Percentiles rank a stretch among this genome's conserved stretches.
Conservation (phyloP, 805 yeast genomes). For the Huiozyma naganishii region DNA sequence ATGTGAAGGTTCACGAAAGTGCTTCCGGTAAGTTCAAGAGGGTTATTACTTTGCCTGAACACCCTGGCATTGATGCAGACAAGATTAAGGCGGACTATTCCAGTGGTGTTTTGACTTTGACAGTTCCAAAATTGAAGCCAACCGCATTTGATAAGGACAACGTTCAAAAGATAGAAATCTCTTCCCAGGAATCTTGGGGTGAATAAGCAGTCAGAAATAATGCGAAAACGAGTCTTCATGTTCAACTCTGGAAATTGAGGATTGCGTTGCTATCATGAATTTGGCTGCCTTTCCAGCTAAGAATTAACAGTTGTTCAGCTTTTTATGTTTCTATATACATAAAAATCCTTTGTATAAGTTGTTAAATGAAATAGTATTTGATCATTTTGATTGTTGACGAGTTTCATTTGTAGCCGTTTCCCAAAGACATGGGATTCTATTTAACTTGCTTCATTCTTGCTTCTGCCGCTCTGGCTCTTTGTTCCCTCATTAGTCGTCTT, state of each 20-base stretch:
- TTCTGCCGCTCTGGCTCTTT: constrained; percentile 93
- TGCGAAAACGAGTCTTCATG: not conserved
- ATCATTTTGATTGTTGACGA: no score
- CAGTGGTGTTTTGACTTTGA: constrained; percentile 35
- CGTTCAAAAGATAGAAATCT: constrained; percentile 23
- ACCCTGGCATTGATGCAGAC: constrained; percentile 32
- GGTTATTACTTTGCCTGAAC: constrained; percentile 31
- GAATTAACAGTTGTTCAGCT: no score
- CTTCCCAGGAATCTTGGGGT: constrained; percentile 21
- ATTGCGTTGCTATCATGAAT: no score
- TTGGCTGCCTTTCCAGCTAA: no score
- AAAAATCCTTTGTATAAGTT: no score
- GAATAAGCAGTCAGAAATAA: not conserved
- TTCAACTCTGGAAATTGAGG: not conserved
- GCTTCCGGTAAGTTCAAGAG: constrained; percentile 34
- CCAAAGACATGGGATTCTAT: not conserved
- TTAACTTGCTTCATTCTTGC: constrained; percentile 41
- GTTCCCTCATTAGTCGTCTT: constrained; percentile 78
- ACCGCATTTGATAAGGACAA: constrained; percentile 11
- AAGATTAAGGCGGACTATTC: constrained; percentile 36
- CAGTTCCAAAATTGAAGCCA: constrained; percentile 31
- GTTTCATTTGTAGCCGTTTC: no score
- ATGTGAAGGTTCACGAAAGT: constrained; percentile 28
- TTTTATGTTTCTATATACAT: no score
- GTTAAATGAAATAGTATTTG: no score